A percentile compares a stretch with the other conserved stretches of the same genome.
These are phyloP conservation scores for Fusarium pseudonygamai DNA, from an alignment of 2,329 filamentous ascomycete genomes.

Conservation along the genomic window DNA sequence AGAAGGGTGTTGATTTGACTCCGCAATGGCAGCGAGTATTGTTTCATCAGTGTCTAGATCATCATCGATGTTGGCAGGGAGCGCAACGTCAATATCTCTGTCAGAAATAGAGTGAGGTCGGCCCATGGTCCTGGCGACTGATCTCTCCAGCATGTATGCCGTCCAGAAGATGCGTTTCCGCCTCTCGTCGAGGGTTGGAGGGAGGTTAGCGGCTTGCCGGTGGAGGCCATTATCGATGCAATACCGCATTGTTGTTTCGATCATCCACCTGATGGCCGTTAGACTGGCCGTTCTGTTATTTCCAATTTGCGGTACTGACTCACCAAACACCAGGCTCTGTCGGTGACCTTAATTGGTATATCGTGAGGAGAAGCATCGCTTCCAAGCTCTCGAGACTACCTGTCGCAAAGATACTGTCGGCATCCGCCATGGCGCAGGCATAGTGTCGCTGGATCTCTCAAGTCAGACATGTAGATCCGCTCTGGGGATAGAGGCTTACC, in stretches of 20 bases:
- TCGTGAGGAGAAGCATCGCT: neutral
- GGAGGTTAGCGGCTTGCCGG: neutral
- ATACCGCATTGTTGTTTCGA: neutral
- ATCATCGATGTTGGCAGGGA: neutral
- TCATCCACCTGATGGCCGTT: neutral
- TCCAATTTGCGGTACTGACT: neutral
- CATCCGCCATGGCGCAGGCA: neutral
- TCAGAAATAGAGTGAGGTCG: constrained; percentile 1
- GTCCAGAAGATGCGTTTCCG: constrained; percentile 2
- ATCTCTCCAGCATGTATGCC: neutral
- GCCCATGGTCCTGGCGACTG: neutral
- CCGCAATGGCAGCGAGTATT: neutral
- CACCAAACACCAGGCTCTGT: neutral
- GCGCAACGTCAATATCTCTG: neutral
- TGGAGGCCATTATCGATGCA: constrained; percentile 1
- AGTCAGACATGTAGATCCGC: neutral
- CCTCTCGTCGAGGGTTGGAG: neutral
- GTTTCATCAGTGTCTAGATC: neutral
- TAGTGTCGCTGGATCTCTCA: neutral
- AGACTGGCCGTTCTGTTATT: rapidly evolving
- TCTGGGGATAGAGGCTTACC: neutral
- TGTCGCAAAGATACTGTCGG: neutral
- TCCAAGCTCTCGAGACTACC: constrained; percentile 2
- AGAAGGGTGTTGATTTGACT: neutral
- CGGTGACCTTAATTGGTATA: neutral